Evolutionary conservation across 768 basidiomycete genomes (phyloP).

Genomic region (Boletellus ananas): DNA sequence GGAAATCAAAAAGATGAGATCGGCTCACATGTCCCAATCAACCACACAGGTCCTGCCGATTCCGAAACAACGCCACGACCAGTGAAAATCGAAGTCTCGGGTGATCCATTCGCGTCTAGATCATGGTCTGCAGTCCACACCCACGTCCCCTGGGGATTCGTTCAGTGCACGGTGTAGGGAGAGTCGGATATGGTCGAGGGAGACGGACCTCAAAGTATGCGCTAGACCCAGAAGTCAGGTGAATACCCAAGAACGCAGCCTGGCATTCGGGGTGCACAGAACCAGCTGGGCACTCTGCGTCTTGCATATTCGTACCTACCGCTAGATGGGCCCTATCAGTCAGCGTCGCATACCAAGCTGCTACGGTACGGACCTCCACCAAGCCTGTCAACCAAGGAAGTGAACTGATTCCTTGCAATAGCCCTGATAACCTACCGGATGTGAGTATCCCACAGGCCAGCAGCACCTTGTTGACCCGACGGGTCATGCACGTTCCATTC

Average conservation of each 20-base stretch:
- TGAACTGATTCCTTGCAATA: not conserved
- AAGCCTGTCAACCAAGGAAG: conserved; percentile 11
- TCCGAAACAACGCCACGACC: conserved; percentile 75
- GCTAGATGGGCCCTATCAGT: conserved; percentile 30
- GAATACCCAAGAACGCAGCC: conserved; percentile 63
- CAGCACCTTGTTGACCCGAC: conserved; percentile 46
- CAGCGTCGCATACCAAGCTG: not conserved
- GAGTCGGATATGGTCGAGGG: too few relatives aligned
- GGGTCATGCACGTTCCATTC: conserved; percentile 63
- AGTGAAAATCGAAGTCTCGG: conserved; percentile 51
- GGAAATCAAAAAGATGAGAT: not conserved
- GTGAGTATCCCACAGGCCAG: conserved; percentile 50
- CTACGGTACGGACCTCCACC: conserved; percentile 21
- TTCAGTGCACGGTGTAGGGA: not conserved
- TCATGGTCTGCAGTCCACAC: conserved; percentile 77
- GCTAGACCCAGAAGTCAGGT: conserved; percentile 51
- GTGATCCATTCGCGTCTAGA: conserved; percentile 48
- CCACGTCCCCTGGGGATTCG: conserved; percentile 56
- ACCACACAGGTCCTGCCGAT: conserved; percentile 73
- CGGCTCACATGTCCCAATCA: conserved; percentile 58
- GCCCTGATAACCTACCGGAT: conserved; percentile 24
- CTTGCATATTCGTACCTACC: conserved; percentile 52
- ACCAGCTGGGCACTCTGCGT: conserved; percentile 40
- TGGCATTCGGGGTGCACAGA: conserved; percentile 44
- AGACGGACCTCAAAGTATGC: conserved; percentile 58